Percentiles rank a stretch among this genome's conserved stretches.
Evolutionary conservation across 345 rosid species (phyloP).

Genomic region (Brassica nigra): DNA sequence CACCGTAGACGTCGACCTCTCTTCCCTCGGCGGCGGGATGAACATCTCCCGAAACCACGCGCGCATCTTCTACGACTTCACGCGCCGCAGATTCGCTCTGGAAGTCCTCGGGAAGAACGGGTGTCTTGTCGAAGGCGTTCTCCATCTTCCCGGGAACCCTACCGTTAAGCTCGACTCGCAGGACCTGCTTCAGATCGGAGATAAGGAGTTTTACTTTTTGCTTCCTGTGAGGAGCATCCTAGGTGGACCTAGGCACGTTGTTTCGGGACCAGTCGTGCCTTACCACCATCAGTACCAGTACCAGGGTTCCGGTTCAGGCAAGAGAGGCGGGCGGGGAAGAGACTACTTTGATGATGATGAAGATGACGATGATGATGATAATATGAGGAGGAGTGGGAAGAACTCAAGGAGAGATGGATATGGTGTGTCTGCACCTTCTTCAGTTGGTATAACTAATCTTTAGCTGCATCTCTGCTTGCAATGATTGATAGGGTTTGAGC

Average conservation of each 20-base stretch:
- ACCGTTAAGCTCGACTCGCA: constrained; percentile 88
- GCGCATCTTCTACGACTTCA: constrained; percentile 88
- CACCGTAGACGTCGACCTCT: constrained; percentile 84
- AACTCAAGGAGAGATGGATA: constrained; percentile 64
- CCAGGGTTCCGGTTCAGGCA: constrained; percentile 39
- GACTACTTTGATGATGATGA: constrained; percentile 51
- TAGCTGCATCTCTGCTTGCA: not conserved
- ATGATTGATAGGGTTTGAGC: not conserved
- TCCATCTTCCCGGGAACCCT: constrained; percentile 86
- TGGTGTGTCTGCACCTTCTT: constrained; percentile 30
- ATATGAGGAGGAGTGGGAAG: constrained; percentile 62
- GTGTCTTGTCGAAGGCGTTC: constrained; percentile 91
- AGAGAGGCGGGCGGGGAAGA: constrained; percentile 60
- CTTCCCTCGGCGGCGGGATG: constrained; percentile 92
- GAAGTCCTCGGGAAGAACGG: constrained; percentile 95
- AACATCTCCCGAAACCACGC: constrained; percentile 92
- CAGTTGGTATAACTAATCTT: constrained; percentile 56
- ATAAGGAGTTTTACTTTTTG: constrained; percentile 84
- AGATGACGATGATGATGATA: constrained; percentile 41
- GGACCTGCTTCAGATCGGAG: constrained; percentile 88
- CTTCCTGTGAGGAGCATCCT: constrained; percentile 79
- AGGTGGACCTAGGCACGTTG: constrained; percentile 67
- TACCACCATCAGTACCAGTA: constrained; percentile 43
- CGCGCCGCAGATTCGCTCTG: constrained; percentile 88
- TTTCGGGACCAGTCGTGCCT: constrained; percentile 37